These are phyloP conservation scores for Xylona heveae DNA, from an alignment of 495 filamentous ascomycete species.

Conservation along the genomic window DNA sequence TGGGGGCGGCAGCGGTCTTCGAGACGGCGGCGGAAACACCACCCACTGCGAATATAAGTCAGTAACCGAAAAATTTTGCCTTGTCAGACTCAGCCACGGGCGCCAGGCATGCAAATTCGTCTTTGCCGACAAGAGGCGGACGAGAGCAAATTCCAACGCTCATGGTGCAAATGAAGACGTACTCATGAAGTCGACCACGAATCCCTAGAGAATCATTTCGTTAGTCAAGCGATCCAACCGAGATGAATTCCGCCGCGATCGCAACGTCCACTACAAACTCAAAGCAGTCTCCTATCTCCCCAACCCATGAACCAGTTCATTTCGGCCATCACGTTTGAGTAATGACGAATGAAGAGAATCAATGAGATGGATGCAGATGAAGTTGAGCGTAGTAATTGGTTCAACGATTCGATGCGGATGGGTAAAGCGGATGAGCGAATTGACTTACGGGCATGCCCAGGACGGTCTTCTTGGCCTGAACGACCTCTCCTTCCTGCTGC, in stretches of 20 bases:
- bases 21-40: constrained; percentile 99
- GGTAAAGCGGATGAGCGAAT: background rate
- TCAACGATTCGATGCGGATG: constrained; percentile 6
- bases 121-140: constrained; percentile 1
- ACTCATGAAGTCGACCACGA: constrained; percentile 96
- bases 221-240: constrained; percentile 8
- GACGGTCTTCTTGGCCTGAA: constrained; percentile 45
- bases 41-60: constrained; percentile 50
- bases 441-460: constrained; percentile 65
- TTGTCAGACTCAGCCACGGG: constrained; percentile 7
- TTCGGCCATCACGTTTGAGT: no score
- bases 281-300: constrained; percentile 14
- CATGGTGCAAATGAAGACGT: constrained; percentile 27
- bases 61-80: constrained; percentile 12
- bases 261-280: constrained; percentile 10
- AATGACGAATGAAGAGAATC: no score
- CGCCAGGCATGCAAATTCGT: constrained; percentile 5
- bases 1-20: constrained; percentile 98
- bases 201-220: constrained; percentile 21
- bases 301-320: constrained; percentile 1
- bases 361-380: no score
- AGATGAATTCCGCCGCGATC: constrained; percentile 9
- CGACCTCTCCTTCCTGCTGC: constrained; percentile 16
- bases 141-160: constrained; percentile 7
- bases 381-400: constrained; percentile 8